Conservation (phyloP, 345 rosid genomes). For the Kernera saxatilis region DNA sequence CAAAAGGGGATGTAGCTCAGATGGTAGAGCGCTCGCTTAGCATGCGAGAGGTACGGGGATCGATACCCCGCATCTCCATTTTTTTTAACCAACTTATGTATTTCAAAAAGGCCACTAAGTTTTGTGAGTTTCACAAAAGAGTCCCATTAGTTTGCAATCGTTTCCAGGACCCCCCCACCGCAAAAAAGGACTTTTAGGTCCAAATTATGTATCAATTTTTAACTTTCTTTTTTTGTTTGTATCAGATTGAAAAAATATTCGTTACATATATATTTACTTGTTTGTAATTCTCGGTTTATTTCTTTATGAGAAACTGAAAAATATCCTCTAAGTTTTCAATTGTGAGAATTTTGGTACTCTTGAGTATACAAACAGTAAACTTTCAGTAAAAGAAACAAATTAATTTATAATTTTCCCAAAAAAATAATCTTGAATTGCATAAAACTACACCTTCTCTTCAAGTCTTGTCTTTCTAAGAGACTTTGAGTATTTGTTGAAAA, state of each 20-base stretch:
- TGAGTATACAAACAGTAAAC: not conserved
- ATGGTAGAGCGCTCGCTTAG: slow-evolving; percentile 90
- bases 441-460: not conserved
- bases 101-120: not conserved
- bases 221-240: too few species aligned
- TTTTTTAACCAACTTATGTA: too few species aligned
- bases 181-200: too few species aligned
- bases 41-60: slow-evolving; percentile 90
- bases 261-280: too few species aligned
- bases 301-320: not conserved
- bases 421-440: not conserved
- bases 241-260: too few species aligned
- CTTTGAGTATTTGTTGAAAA: slow-evolving; percentile 83
- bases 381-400: not conserved
- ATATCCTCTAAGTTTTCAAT: not conserved
- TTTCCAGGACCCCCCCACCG: not conserved
- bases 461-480: slow-evolving; percentile 41
- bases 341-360: too few species aligned
- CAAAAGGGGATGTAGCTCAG: slow-evolving; percentile 66
- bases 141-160: not conserved
- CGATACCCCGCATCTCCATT: slow-evolving; percentile 83
- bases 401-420: not conserved
- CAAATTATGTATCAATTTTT: too few species aligned
- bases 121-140: not conserved
- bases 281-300: not conserved